Percentiles rank a stretch among this genome's conserved stretches.
Conservation (phyloP, 2,329 filamentous ascomycete genomes). For the Ascosphaera apis region DNA sequence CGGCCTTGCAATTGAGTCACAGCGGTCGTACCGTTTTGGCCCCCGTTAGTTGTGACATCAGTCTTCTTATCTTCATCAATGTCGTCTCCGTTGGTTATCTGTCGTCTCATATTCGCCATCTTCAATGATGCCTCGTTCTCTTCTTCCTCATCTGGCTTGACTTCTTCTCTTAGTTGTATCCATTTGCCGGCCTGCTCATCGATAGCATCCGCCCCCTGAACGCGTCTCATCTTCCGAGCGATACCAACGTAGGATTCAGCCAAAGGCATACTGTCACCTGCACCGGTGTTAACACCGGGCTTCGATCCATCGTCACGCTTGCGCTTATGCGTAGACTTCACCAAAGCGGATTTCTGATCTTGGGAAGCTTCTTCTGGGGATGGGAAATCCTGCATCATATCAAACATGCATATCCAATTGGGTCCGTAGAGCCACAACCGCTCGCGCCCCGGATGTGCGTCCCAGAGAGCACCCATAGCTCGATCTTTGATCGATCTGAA, state of each 20-base stretch:
- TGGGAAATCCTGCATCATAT: slow-evolving; percentile 47
- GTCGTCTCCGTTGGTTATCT: slow-evolving; percentile 7
- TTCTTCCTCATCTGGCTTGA: slow-evolving; percentile 10
- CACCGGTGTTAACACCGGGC: slow-evolving; percentile 27
- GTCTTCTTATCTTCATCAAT: slow-evolving; percentile 7
- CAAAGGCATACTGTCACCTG: slow-evolving; percentile 29
- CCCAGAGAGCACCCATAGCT: slow-evolving; percentile 70
- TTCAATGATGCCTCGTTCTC: slow-evolving; percentile 13
- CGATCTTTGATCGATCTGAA: slow-evolving; percentile 56
- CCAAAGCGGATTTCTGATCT: slow-evolving; percentile 9
- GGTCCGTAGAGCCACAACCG: slow-evolving; percentile 74
- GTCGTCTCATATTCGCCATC: slow-evolving; percentile 13
- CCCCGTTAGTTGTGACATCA: slow-evolving; percentile 4
- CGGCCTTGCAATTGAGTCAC: neutral
- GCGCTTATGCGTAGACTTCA: slow-evolving; percentile 13
- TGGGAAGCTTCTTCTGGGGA: slow-evolving; percentile 12
- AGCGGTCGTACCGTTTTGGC: neutral
- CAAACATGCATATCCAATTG: slow-evolving; percentile 80
- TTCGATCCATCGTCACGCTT: slow-evolving; percentile 22
- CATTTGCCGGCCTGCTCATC: slow-evolving; percentile 14
- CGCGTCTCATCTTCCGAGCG: slow-evolving; percentile 20
- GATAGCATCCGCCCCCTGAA: slow-evolving; percentile 12
- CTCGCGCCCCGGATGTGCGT: slow-evolving; percentile 30
- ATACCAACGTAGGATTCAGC: slow-evolving; percentile 20
- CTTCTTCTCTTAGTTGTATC: slow-evolving; percentile 9